A percentile compares a stretch with the other conserved stretches of the same genome.
Conservation (phyloP, 352 stramenopile species). For the Globisporangium echinulatum region DNA sequence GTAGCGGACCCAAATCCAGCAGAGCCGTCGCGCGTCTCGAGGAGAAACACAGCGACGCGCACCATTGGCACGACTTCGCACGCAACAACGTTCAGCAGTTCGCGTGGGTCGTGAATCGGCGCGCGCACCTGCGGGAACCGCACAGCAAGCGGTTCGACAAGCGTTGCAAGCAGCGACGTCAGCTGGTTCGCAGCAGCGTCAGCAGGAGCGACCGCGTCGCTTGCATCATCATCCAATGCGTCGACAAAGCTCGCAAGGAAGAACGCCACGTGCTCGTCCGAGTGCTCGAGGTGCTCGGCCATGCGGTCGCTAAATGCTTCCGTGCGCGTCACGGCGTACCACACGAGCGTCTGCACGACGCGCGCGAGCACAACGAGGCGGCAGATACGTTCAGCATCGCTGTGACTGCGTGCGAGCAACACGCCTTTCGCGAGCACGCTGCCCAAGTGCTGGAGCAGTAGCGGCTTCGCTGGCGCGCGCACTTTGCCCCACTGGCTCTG, state of each 20-base stretch:
- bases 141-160: constrained; percentile 24
- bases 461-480: constrained; percentile 63
- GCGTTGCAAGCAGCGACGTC: constrained; percentile 16
- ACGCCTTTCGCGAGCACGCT: constrained; percentile 70
- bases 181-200: constrained; percentile 23
- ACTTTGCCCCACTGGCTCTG: constrained; percentile 83
- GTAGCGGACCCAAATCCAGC: background rate
- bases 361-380: constrained; percentile 63
- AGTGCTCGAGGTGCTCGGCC: constrained; percentile 44
- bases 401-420: constrained; percentile 42
- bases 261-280: constrained; percentile 42
- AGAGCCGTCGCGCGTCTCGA: constrained; percentile 24
- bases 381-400: constrained; percentile 54
- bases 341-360: constrained; percentile 71
- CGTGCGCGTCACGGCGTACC: constrained; percentile 56
- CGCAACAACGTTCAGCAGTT: constrained; percentile 70
- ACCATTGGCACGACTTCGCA: constrained; percentile 69
- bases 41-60: constrained; percentile 60
- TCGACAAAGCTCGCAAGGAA: constrained; percentile 49
- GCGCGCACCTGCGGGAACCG: constrained; percentile 21
- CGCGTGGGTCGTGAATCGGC: constrained; percentile 24
- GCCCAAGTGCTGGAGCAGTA: constrained; percentile 68
- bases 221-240: constrained; percentile 6
- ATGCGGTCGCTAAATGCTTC: constrained; percentile 58
- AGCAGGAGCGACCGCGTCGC: constrained; percentile 4